Base-by-base conservation (phyloP, 345 rosid species). In the Crucihimalaya himalaica region DNA sequence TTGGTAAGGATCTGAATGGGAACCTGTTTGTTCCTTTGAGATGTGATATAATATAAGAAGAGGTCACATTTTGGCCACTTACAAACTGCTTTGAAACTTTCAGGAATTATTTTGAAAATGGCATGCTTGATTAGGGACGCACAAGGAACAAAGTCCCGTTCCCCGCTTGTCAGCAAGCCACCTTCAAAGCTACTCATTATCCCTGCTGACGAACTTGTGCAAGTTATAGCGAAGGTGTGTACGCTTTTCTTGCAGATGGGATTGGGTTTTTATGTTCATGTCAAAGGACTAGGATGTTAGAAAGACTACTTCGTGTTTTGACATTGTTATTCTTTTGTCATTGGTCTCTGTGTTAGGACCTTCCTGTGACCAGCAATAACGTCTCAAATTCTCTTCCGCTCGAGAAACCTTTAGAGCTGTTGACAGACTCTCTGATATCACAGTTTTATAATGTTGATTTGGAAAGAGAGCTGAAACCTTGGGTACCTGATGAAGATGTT, bases 31-130 rank as follows among this genome's bases (percentile, higher is more conserved):
- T 65, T 55, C 37, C 4, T 29, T 56, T 71, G 50, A 47, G 60
- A 12, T 59, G 11, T 65, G 67, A 40, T 43, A 3, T 25, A 23
- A 31, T 68, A 6, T 31, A 39, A 65, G 37, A 29, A 71, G 46
- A 67, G 21, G 43, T 43, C 28, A 14, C 67, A 4, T 51, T 16
- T 40, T 79, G 45, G 27, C 21, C 11, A 54, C 53, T 46, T 28
- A 67, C 50, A 58, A 46, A 54, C 57, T 66, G 15, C 67, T 46
- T 42, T 65, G 57, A 63, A 69, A 61, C 29, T 77, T 74, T 52
- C 89, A 95, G 99, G 92, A 40, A 83, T 92, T 57, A 59, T 89
- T 73, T 83, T 95, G 91, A 92, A 92, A 81, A 92, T 90, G 96
- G 97, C 96, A 61, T 88, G 84, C 69, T 42, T 89, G 94, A 82